phyloP scores from a whole-genome alignment of 441 rosid genomes.

The Euphorbia schlechtendalii region DNA sequence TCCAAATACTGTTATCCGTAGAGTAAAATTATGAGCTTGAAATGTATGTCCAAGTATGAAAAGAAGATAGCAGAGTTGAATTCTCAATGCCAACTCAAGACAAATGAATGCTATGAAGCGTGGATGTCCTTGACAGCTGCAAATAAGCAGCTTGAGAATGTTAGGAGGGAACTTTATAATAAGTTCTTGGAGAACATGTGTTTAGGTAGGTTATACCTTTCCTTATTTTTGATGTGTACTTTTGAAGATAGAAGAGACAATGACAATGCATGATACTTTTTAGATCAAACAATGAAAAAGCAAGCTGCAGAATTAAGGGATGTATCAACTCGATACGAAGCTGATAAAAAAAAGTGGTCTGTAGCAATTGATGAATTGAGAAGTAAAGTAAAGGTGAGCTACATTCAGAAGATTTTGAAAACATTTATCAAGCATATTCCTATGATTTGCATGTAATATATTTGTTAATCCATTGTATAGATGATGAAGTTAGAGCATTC shows the following conservation, averaged over 20 bases:
- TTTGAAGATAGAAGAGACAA: neutral
- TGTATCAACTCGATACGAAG: no score
- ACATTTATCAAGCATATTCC: constrained; percentile 5
- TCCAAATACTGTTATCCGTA: no score
- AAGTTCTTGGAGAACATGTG: constrained; percentile 49
- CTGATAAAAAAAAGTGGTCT: no score
- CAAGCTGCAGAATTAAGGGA: no score
- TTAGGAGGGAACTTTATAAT: constrained; percentile 69
- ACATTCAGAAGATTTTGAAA: neutral
- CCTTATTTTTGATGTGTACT: neutral
- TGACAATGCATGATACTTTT: no score
- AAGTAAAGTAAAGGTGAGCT: no score
- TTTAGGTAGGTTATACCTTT: constrained; percentile 39
- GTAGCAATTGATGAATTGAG: no score
- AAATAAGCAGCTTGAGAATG: constrained; percentile 65
- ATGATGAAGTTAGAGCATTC: constrained; percentile 66
- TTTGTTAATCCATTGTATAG: constrained; percentile 35
- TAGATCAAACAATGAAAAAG: no score
- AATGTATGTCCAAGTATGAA: constrained; percentile 60
- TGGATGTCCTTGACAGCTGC: constrained; percentile 82
- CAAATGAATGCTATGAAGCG: constrained; percentile 81
- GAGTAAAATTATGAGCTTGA: constrained; percentile 54
- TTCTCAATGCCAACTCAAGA: constrained; percentile 45
- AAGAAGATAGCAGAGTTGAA: constrained; percentile 67
- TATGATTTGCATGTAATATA: neutral